Evolutionary conservation across 2,329 filamentous ascomycete genomes (phyloP).

Genomic region (Colletotrichum aenigma): DNA sequence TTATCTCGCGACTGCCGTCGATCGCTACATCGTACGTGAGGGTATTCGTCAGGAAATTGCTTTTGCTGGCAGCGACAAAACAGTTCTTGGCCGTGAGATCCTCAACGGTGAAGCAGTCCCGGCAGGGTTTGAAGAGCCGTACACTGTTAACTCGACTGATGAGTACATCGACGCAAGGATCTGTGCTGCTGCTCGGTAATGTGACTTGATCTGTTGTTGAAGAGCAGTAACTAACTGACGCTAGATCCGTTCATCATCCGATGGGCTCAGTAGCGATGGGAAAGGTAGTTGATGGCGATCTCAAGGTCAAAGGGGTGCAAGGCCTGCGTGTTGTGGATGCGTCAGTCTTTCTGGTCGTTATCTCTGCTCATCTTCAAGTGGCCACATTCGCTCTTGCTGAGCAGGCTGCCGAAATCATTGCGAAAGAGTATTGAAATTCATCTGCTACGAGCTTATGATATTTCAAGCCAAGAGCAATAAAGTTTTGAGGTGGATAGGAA

Average conservation of each 20-base stretch:
- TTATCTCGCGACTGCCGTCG: constrained; percentile 30
- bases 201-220: constrained; percentile 1
- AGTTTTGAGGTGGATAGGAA: neutral
- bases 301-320: constrained; percentile 38
- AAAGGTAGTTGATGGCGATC: constrained; percentile 30
- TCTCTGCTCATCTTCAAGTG: constrained; percentile 51
- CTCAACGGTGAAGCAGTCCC: constrained; percentile 27
- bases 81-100: constrained; percentile 3
- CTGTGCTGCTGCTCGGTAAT: constrained; percentile 12
- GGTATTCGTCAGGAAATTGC: constrained; percentile 25
- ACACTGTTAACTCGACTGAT: constrained; percentile 24
- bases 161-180: constrained; percentile 30
- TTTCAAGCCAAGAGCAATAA: neutral
- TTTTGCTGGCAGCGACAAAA: constrained; percentile 17
- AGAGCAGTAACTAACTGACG: neutral
- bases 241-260: constrained; percentile 17
- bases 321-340: constrained; percentile 41
- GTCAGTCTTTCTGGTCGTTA: constrained; percentile 36
- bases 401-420: constrained; percentile 63
- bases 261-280: constrained; percentile 33
- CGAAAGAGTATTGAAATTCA: neutral
- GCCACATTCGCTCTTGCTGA: constrained; percentile 61
- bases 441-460: neutral
- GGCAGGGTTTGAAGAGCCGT: constrained; percentile 19
- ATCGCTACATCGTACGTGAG: constrained; percentile 30